Evolutionary conservation across 805 yeast species (phyloP), one percentile per base, ranked within the genome.

Genomic region (Candida golubevii): DNA sequence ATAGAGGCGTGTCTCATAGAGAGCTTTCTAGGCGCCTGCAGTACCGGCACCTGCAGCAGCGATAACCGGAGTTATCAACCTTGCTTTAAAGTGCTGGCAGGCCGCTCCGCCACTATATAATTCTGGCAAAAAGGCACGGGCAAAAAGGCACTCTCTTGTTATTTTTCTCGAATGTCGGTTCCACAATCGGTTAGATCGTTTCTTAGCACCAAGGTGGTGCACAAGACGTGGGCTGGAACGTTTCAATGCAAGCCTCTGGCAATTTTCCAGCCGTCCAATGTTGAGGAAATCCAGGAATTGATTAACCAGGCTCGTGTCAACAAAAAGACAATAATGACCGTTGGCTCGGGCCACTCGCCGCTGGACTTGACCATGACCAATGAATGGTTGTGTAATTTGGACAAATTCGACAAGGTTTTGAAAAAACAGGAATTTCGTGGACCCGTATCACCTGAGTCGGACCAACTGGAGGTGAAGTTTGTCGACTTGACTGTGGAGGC

Each of bases 281-380:
- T 85, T 6, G 86, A 79, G n/a, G 86, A 90, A 54, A 81, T 91
- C 39, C 71, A 72, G 45, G 72, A 67, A 14, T 71, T 91, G 43
- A 88, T 91, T 28, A 70, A 75, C 31, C 71, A 72, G 45, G 98
- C 98, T 4, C 69, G 77, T 38, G 57, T 65, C 37, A 59, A 69
- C 23, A 68, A 73, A 14, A 83, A 80, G 53, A 85, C 95, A 13
- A 66, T 91, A 44, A 82, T 86, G 74, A 79, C 86, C 1, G 90
- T 87, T 8, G 99, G 99, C 0, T 80, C 96, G 0, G 97, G 96
- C 29, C 98, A 93, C 61, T 89, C 97, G 7, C 99, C 99, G 0
- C 85, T 95, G 35, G 90, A 82, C 58, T 67, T 93, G 66, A 88
- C 96, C 42, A 83, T 89, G 84, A 85, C 96, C 4, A 67, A 72